These are phyloP conservation scores for Exophiala calicioides DNA, from an alignment of 2,329 filamentous ascomycete genomes.

Conservation along the genomic window DNA sequence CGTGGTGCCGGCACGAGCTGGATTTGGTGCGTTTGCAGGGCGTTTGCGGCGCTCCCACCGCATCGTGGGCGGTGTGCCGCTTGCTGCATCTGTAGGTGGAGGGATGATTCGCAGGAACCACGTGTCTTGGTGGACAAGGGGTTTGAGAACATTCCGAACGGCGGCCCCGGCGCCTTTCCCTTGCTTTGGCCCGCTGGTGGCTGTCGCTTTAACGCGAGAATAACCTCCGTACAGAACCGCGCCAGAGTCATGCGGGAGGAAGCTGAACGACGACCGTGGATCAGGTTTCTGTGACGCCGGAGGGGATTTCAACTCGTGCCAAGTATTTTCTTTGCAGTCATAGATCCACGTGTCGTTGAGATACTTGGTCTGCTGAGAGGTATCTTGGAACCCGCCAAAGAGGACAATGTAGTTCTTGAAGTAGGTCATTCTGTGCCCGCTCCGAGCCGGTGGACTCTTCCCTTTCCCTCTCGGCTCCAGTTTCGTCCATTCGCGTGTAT, in stretches of 20 bases:
- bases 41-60: constrained; percentile 93
- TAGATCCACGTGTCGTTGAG: constrained; percentile 93
- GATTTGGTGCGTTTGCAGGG: constrained; percentile 83
- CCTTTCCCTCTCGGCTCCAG: constrained; percentile 73
- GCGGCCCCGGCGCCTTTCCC: constrained; percentile 56
- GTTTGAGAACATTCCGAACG: constrained; percentile 73
- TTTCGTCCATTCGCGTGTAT: constrained; percentile 83
- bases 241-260: constrained; percentile 86
- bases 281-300: constrained; percentile 84
- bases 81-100: constrained; percentile 65
- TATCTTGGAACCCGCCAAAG: constrained; percentile 97
- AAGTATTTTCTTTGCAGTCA: constrained; percentile 82
- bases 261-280: constrained; percentile 84
- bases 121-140: constrained; percentile 90
- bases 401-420: constrained; percentile 96
- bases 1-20: constrained; percentile 80
- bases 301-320: constrained; percentile 75
- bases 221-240: constrained; percentile 93
- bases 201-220: constrained; percentile 78
- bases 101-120: constrained; percentile 85
- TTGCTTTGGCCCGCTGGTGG: constrained; percentile 57
- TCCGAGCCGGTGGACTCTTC: constrained; percentile 78
- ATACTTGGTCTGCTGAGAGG: constrained; percentile 91
- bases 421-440: constrained; percentile 93
- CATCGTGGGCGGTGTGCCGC: constrained; percentile 68